phyloP scores from a whole-genome alignment of 2,329 filamentous ascomycete genomes.

The Fusarium proliferatum region DNA sequence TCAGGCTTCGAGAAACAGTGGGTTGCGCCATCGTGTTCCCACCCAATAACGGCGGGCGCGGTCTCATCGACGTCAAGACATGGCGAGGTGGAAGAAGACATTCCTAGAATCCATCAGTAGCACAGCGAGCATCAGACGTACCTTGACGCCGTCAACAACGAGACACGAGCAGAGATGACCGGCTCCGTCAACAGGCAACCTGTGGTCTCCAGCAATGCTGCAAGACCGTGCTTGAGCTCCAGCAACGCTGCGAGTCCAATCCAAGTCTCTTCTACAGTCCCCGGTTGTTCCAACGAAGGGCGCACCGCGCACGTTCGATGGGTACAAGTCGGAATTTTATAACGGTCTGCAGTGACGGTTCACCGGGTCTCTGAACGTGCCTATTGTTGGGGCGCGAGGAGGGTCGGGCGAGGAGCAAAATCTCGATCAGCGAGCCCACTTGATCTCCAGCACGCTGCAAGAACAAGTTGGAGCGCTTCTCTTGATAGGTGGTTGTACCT shows the following conservation, averaged over 20 bases:
- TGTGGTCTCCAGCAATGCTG: slow-evolving; percentile 10
- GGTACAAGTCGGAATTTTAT: slow-evolving; percentile 31
- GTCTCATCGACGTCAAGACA: slow-evolving; percentile 21
- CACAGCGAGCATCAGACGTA: neutral
- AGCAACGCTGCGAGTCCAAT: slow-evolving; percentile 12
- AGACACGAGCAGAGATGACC: slow-evolving; percentile 6
- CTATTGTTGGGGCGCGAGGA: neutral
- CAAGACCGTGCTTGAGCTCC: neutral
- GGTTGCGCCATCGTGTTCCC: slow-evolving; percentile 3
- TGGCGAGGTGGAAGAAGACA: slow-evolving; percentile 4
- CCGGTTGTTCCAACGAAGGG: slow-evolving; percentile 26
- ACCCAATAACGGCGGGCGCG: slow-evolving; percentile 9
- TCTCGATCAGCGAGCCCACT: neutral
- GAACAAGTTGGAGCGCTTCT: neutral
- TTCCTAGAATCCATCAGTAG: slow-evolving; percentile 11
- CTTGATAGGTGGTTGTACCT: neutral
- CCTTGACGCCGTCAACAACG: neutral
- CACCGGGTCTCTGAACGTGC: neutral
- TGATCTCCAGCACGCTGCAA: slow-evolving; percentile 15
- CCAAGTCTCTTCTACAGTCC: slow-evolving; percentile 9
- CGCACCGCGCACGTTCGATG: slow-evolving; percentile 1
- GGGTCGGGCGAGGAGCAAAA: neutral
- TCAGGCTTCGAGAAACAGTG: slow-evolving; percentile 19
- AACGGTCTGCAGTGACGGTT: slow-evolving; percentile 6
- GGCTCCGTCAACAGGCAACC: slow-evolving; percentile 15